These are phyloP conservation scores for Rhizoctonia solani DNA, from an alignment of 1,284 basidiomycete genomes.

Conservation along the genomic window DNA sequence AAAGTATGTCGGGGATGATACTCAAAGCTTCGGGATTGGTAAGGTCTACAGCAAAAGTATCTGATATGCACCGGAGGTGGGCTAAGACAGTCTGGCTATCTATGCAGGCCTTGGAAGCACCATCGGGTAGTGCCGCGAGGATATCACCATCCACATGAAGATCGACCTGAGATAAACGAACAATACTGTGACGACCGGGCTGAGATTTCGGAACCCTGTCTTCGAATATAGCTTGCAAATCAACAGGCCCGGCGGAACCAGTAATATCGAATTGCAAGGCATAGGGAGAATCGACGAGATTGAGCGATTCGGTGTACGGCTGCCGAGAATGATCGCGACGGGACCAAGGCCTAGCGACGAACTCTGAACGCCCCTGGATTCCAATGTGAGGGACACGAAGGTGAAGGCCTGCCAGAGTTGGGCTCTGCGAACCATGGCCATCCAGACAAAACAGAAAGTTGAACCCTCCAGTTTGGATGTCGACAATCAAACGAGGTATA, in stretches of 20 bases:
- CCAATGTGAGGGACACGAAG: constrained; percentile 32
- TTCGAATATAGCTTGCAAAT: constrained; percentile 19
- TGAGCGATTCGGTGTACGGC: background rate
- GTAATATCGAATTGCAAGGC: constrained; percentile 2
- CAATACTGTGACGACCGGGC: constrained; percentile 20
- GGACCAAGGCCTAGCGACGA: constrained; percentile 5
- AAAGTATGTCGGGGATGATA: constrained; percentile 54
- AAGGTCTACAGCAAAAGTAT: constrained; percentile 68
- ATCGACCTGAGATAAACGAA: constrained; percentile 19
- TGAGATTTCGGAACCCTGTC: constrained; percentile 22
- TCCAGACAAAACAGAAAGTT: constrained; percentile 31
- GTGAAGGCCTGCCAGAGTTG: constrained; percentile 20
- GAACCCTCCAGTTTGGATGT: constrained; percentile 42
- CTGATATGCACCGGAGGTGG: constrained; percentile 58
- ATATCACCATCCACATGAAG: constrained; percentile 20
- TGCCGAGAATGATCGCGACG: constrained; percentile 24
- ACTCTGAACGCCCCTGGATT: constrained; percentile 18
- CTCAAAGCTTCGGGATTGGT: constrained; percentile 71
- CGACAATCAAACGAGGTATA: constrained; percentile 59
- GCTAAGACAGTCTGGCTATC: constrained; percentile 57
- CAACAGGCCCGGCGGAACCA: constrained; percentile 5
- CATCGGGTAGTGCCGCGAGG: constrained; percentile 22
- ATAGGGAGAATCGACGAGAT: constrained; percentile 21
- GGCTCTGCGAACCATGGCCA: constrained; percentile 27
- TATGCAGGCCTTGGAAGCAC: constrained; percentile 42